A percentile compares a stretch with the other conserved stretches of the same genome.
These are phyloP conservation scores for Aureobasidium lini DNA, from an alignment of 2,329 filamentous ascomycete genomes.

Conservation along the genomic window DNA sequence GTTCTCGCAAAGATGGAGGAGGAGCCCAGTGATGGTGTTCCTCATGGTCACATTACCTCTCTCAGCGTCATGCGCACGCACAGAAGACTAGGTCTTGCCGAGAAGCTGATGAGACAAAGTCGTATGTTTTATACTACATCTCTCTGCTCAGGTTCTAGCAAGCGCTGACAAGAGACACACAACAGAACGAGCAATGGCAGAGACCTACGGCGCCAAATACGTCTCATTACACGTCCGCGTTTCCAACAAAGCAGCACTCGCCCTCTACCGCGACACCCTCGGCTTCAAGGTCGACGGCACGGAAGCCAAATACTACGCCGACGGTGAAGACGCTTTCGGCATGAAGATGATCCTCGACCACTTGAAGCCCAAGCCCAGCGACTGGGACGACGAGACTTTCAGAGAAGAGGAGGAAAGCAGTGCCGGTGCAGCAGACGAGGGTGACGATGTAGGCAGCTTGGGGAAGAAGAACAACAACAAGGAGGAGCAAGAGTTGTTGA, in stretches of 20 bases:
- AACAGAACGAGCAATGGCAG: conserved; percentile 88
- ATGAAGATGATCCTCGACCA: conserved; percentile 79
- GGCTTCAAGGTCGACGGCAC: conserved; percentile 83
- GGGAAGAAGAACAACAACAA: conserved; percentile 26
- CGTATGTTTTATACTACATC: conserved; percentile 50
- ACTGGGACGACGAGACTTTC: conserved; percentile 36
- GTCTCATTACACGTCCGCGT: conserved; percentile 94
- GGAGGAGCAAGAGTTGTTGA: conserved; percentile 43
- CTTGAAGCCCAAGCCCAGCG: conserved; percentile 47
- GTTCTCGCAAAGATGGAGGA: conserved; percentile 99
- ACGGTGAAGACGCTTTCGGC: conserved; percentile 90
- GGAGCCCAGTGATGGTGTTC: conserved; percentile 82
- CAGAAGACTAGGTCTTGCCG: conserved; percentile 79
- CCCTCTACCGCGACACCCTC: conserved; percentile 86
- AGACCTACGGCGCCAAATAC: conserved; percentile 84
- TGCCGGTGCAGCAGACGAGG: conserved; percentile 39
- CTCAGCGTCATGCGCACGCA: conserved; percentile 96
- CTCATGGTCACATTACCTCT: conserved; percentile 93
- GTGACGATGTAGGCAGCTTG: conserved; percentile 30
- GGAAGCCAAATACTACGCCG: conserved; percentile 88
- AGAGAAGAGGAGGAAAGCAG: conserved; percentile 28
- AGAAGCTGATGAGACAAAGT: conserved; percentile 95
- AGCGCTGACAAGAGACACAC: not conserved
- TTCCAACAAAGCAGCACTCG: conserved; percentile 83
- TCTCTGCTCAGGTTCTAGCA: not conserved